Base-by-base conservation (phyloP, 139 green algal genomes). In the Chlamydomonas applanata region DNA sequence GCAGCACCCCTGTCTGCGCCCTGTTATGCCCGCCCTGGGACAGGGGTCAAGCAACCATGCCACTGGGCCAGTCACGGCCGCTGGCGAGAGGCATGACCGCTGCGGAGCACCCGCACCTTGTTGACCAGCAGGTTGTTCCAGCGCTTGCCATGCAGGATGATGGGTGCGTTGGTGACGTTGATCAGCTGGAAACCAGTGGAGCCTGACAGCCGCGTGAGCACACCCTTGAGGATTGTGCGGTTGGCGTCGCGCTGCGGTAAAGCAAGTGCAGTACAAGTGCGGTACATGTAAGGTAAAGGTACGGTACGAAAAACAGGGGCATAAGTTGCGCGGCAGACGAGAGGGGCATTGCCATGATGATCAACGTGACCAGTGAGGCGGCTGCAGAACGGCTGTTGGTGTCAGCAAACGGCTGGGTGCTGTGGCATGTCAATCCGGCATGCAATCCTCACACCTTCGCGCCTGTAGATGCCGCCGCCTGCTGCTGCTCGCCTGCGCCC, bases 141-240 rank as follows among this genome's bases (percentile, higher is more conserved):
- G 0, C 54, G 36, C 9, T 84, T 45, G 49, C 33, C 53, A 11
- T 68, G 65, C 56, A 97, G 86, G 59, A 76, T 34, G 32, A 97
- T 89, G 34, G 86, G 85, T 60, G 93, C 92, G 73, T 97, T 94
- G 83, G 83, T 91, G 4, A 96, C 92, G 60, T 97, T 96, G 77
- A 97, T 89, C 1, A 97, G 91, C 81, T 94, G 86, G 73, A 95
- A 93, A 25, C 92, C 92, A 1, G 71, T 84, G 20, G 80, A 83
- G 40, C 86, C 89, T 1, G 92, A 89, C 9, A 91, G 46, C 4
- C 82, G 62, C 0, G 70, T 75, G 24, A 89, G 33, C 52, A 87
- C 77, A 45, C 81, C 81, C 5, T 69, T 69, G 1, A 89, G 67
- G 25, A 89, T 73, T 25, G 56, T 74, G 44, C 83, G 78, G 64